A percentile compares a stretch with the other conserved stretches of the same genome.
These are phyloP conservation scores for Metarhizium guizhouense DNA, from an alignment of 2,329 filamentous ascomycete species.

Conservation along the genomic window DNA sequence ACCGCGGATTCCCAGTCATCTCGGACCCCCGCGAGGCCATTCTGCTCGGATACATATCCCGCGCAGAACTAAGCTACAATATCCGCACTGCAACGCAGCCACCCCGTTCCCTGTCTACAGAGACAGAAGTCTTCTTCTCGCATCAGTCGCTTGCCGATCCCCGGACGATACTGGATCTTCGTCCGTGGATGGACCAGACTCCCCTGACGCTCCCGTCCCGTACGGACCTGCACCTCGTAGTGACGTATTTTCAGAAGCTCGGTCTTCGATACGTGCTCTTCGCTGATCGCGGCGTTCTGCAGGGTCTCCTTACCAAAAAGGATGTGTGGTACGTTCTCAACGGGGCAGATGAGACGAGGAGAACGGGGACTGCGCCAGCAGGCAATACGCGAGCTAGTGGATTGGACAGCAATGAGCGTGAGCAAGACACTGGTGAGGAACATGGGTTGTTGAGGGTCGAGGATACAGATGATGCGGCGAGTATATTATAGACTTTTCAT, in stretches of 20 bases:
- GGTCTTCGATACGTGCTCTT: slow-evolving; percentile 88
- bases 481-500: slow-evolving; percentile 2
- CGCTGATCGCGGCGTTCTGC: slow-evolving; percentile 68
- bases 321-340: slow-evolving; percentile 93
- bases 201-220: slow-evolving; percentile 79
- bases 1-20: slow-evolving; percentile 88
- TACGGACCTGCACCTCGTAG: slow-evolving; percentile 71
- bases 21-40: slow-evolving; percentile 67
- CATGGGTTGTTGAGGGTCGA: slow-evolving; percentile 1
- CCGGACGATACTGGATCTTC: slow-evolving; percentile 68
- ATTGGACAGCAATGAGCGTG: not conserved
- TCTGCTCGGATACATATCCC: slow-evolving; percentile 86
- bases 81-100: slow-evolving; percentile 45
- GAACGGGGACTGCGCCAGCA: slow-evolving; percentile 22
- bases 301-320: slow-evolving; percentile 91
- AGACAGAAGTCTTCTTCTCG: slow-evolving; percentile 75
- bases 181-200: slow-evolving; percentile 98
- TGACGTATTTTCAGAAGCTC: slow-evolving; percentile 90
- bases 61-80: slow-evolving; percentile 80
- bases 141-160: slow-evolving; percentile 78
- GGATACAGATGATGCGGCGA: slow-evolving; percentile 1
- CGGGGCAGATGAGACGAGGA: slow-evolving; percentile 56
- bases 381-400: not conserved
- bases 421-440: not conserved
- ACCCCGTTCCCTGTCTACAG: slow-evolving; percentile 52